Base-by-base conservation (phyloP, 768 basidiomycete genomes). In the Coprinopsis marcescibilis region DNA sequence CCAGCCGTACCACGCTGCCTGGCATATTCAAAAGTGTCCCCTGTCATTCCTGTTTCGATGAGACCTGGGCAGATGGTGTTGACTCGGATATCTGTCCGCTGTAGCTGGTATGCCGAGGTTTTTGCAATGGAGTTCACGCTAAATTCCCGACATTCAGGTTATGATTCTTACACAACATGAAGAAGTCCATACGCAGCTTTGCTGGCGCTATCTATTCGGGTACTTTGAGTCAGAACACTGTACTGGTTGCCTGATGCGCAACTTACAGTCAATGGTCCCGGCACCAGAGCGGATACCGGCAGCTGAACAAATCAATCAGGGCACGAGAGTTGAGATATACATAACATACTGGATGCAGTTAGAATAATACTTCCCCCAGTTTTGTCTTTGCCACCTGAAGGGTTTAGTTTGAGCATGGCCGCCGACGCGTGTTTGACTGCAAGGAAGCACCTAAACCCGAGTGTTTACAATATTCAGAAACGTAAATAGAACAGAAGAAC, bases 31-130 rank as follows among this genome's bases (percentile, higher is more conserved):
- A 97, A 97, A 25, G 83, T 75, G n/a, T 54, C 59, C 40, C 65
- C 68, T 2, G 94, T 94, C 90, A 97, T 96, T 41, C 83, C 87
- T 7, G 93, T 97, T 69, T 95, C 88, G 57, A 96, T 91, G 48
- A 96, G 66, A 12, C 92, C 93, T 4, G 94, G 94, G 58, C 91
- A 94, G 55, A 96, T 81, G 35, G 83, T 72, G 63, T 92, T 95
- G 52, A 96, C 84, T 35, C 94, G 86, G 53, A 97, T 76, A 63
- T 91, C 85, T 1, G 81, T 83, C 60, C 76, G 84, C 53, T 83
- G 76, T 19, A 95, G 75, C 62, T 91, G 87, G 61, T 84, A 89
- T 3, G 81, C 78, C 10, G 81, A 71, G 3, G 87, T 93, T 58
- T 89, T 79, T 6, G 90, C 93, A 55, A 95, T 81, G 36, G 82